A percentile compares a stretch with the other conserved stretches of the same genome.
Evolutionary conservation across 2,329 filamentous ascomycete species (phyloP).

Genomic region (Teratosphaeria destructans): DNA sequence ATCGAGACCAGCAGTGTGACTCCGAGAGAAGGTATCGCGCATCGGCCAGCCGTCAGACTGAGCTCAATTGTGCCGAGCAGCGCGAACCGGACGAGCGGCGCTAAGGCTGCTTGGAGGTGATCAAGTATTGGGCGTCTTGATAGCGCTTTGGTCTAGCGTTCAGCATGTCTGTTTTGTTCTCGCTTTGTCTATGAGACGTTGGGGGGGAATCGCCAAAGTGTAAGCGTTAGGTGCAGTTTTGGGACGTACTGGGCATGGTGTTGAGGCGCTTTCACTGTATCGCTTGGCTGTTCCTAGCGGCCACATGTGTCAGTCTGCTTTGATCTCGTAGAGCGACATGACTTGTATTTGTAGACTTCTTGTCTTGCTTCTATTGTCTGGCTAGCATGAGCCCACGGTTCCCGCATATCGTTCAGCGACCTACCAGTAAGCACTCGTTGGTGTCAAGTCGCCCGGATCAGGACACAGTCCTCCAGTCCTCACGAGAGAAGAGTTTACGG

Average conservation of each 20-base stretch:
- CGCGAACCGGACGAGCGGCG: background rate
- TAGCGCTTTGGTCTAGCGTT: background rate
- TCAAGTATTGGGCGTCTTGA: background rate
- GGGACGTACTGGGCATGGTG: too few species aligned
- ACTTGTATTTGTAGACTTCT: background rate
- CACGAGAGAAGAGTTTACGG: too few species aligned
- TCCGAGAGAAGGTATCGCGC: background rate
- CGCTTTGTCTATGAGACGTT: background rate
- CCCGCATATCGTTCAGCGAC: too few species aligned
- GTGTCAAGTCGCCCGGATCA: too few species aligned
- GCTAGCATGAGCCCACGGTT: too few species aligned
- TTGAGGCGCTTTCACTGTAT: background rate
- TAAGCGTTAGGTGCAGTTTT: background rate
- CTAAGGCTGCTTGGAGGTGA: constrained; percentile 6
- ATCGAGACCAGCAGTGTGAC: constrained; percentile 1
- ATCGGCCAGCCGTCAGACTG: background rate
- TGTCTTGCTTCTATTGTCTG: background rate
- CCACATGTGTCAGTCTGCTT: background rate
- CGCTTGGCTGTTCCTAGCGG: background rate
- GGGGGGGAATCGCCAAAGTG: background rate
- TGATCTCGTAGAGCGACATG: background rate
- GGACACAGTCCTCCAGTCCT: too few species aligned
- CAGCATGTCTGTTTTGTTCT: background rate
- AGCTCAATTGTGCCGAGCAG: constrained; percentile 1
- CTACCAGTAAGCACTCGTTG: too few species aligned